Evolutionary conservation across 2,329 filamentous ascomycete genomes (phyloP), one percentile per base, ranked within the genome.

Genomic region (Fusarium dlaminii): DNA sequence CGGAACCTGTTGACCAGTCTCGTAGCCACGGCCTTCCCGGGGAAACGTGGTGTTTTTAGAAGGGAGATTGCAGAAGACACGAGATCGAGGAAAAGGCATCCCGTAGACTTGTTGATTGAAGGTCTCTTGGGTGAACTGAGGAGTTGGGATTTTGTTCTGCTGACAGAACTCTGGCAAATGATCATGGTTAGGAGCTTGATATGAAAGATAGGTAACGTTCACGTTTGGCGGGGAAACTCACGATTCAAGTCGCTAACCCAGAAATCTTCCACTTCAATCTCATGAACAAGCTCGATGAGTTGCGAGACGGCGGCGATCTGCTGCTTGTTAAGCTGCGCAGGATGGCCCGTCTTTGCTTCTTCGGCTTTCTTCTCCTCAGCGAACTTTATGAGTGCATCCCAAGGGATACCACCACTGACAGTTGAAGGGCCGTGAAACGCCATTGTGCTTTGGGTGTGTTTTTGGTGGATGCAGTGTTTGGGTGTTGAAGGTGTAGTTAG

Each of bases 281-380:
- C 80, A 22, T 66, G 51, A 39, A 66, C 32, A 34, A 81, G 78
- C 5, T 76, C 70, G 59, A 84, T 79, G 51, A 89, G 80, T 10
- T 82, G 77, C 2, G 81, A 78, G 32, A 90, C 76, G 22, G 86
- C 83, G 43, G 80, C 77, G 15, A 80, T 77, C 75, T 89, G 82
- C 9, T 77, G 70, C 9, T 79, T 78, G 1, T 82, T 81, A 36
- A 88, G 75, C 1, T 82, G 81, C 3, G 83, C 80, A 0, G 84
- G 82, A 20, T 70, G 43, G 5, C 72, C 72, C 6, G 65, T 70
- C 39, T 17, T 30, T 39, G 57, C 18, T 39, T 75, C 73, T 36
- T 75, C 73, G 4, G 51, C 59, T 29, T 75, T 71, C 45, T 75
- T 75, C 27, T 56, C 56, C 17, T 61, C 66, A 40, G 72, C 73